phyloP scores from a whole-genome alignment of 495 filamentous ascomycete genomes.

The Podospora anserina region DNA sequence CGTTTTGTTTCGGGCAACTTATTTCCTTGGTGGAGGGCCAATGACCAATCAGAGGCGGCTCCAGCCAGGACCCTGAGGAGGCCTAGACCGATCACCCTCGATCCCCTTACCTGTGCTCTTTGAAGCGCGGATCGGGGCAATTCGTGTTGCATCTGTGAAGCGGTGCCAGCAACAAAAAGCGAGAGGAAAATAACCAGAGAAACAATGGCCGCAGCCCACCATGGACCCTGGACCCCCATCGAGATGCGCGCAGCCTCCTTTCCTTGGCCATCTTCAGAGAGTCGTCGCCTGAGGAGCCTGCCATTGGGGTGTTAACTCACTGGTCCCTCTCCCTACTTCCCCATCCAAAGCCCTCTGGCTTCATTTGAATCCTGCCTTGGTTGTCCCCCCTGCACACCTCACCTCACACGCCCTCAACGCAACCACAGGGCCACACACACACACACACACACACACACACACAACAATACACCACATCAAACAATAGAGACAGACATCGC shows the following conservation, averaged over 20 bases:
- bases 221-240: conserved; percentile 8
- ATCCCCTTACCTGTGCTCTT: conserved; percentile 13
- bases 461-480: neutral
- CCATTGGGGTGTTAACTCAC: neutral
- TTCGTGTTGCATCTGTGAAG: conserved; percentile 31
- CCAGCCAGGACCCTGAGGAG: conserved; percentile 24
- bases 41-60: conserved; percentile 13
- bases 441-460: neutral
- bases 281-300: neutral
- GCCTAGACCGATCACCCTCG: conserved; percentile 24
- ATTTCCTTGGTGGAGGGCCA: neutral
- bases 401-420: neutral
- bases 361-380: neutral
- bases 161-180: neutral
- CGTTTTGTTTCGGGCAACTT: neutral
- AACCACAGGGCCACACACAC: neutral
- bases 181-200: neutral
- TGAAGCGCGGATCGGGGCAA: conserved; percentile 23
- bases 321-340: neutral
- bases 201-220: conserved; percentile 7
- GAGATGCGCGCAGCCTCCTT: neutral
- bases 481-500: neutral
- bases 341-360: neutral
- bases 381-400: neutral
- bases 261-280: neutral